A percentile compares a stretch with the other conserved stretches of the same genome.
Conservation (phyloP, 2,329 filamentous ascomycete species). For the Endoconidiophora polonica region DNA sequence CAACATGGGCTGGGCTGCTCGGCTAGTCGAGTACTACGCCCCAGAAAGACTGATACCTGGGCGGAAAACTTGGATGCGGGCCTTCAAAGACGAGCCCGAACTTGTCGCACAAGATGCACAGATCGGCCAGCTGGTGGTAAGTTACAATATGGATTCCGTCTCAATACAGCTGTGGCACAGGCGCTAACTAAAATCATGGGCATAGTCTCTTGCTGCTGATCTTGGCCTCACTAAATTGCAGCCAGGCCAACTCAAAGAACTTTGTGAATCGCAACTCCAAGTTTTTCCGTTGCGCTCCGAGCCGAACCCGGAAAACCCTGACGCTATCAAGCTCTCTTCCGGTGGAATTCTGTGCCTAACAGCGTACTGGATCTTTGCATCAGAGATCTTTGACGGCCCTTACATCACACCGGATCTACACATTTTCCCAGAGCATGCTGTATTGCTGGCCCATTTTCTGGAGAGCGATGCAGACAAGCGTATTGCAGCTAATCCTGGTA, state of each 20-base stretch:
- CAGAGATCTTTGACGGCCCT: constrained; percentile 42
- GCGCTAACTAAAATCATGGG: constrained; percentile 2
- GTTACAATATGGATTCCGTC: constrained; percentile 17
- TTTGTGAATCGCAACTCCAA: constrained; percentile 25
- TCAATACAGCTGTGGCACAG: neutral
- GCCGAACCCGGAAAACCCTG: constrained; percentile 29
- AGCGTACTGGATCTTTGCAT: constrained; percentile 46
- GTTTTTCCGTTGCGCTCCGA: constrained; percentile 30
- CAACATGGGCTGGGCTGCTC: constrained; percentile 41
- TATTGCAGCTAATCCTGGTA: constrained; percentile 34
- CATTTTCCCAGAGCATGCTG: constrained; percentile 44
- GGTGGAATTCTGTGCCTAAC: constrained; percentile 42
- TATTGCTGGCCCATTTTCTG: constrained; percentile 36
- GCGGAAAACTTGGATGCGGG: constrained; percentile 42
- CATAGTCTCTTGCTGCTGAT: constrained; percentile 44
- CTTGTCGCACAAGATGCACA: constrained; percentile 46
- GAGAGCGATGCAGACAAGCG: constrained; percentile 30
- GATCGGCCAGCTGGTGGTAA: constrained; percentile 54
- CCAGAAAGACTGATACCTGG: constrained; percentile 47
- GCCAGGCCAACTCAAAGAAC: constrained; percentile 28
- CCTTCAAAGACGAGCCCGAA: constrained; percentile 46
- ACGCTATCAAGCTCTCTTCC: constrained; percentile 40
- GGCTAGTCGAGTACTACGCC: constrained; percentile 51
- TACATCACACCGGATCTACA: constrained; percentile 34
- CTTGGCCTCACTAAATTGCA: constrained; percentile 35